These are phyloP conservation scores for Salmacisia buchloeana DNA, from an alignment of 1,284 basidiomycete species.

Conservation along the genomic window DNA sequence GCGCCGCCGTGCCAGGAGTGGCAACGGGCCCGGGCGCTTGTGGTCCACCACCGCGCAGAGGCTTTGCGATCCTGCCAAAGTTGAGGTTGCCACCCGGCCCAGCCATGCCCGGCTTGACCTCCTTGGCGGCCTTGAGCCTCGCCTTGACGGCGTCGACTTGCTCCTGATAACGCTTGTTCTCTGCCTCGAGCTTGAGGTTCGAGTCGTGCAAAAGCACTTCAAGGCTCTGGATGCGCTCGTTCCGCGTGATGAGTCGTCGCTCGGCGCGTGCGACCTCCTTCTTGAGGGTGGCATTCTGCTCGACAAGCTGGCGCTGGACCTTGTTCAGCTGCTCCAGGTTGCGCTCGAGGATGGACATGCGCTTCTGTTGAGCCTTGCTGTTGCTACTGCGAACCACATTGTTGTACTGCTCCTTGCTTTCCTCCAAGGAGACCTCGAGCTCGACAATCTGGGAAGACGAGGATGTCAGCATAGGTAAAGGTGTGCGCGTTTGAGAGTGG, in stretches of 20 bases:
- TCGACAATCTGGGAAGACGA: conserved; percentile 76
- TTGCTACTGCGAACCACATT: conserved; percentile 97
- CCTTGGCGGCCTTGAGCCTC: conserved; percentile 77
- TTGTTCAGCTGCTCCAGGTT: conserved; percentile 92
- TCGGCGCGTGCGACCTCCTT: conserved; percentile 96
- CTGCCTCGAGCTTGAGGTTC: conserved; percentile 78
- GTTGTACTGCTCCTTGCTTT: conserved; percentile 98
- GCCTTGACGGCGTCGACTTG: conserved; percentile 87
- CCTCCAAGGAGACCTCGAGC: conserved; percentile 96
- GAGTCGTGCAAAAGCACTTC: conserved; percentile 87
- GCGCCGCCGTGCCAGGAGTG: conserved; percentile 22
- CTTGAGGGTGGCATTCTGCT: conserved; percentile 95
- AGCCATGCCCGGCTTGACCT: conserved; percentile 58
- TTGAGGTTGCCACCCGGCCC: conserved; percentile 54
- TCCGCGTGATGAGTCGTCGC: conserved; percentile 87
- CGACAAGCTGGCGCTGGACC: conserved; percentile 98
- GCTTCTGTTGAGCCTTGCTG: conserved; percentile 96
- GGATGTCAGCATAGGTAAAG: neutral
- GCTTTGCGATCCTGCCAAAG: conserved; percentile 94
- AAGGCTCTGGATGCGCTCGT: conserved; percentile 78
- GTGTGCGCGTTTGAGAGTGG: neutral
- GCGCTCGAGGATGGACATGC: conserved; percentile 96
- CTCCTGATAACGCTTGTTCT: conserved; percentile 92
- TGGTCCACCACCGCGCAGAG: conserved; percentile 71
- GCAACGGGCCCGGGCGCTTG: conserved; percentile 27